phyloP scores from a whole-genome alignment of 179 eudicot genomes.

The Heliamphora pulchella region DNA sequence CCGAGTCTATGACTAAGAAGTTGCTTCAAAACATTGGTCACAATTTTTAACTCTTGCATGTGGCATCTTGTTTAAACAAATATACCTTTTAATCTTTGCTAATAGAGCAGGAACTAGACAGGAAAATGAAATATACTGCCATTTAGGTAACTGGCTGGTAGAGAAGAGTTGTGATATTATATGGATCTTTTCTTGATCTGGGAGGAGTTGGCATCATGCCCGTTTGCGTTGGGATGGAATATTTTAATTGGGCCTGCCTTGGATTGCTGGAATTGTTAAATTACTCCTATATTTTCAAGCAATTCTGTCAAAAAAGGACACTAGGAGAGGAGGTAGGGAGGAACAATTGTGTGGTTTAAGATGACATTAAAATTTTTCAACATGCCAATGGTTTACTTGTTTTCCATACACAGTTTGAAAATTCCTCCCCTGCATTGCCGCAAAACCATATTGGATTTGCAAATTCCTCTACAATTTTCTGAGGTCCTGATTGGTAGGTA shows the following conservation, averaged over 20 bases:
- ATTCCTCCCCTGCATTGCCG: background rate
- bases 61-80: background rate
- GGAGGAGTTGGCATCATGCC: background rate
- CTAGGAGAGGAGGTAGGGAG: background rate
- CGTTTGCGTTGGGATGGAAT: background rate
- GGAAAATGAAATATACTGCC: background rate
- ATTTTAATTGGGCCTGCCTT: background rate
- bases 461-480: too few species aligned
- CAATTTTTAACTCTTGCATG: background rate
- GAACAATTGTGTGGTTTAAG: background rate
- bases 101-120: too few species aligned
- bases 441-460: background rate
- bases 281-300: too few species aligned
- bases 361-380: background rate
- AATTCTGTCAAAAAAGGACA: background rate
- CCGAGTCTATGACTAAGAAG: background rate
- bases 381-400: background rate
- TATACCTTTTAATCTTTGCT: background rate
- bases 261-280: background rate
- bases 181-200: background rate
- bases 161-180: background rate
- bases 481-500: too few species aligned
- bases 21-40: background rate
- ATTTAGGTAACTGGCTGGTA: background rate
- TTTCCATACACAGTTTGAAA: background rate